A percentile compares a stretch with the other conserved stretches of the same genome.
Conservation (phyloP, 2,329 filamentous ascomycete genomes). For the Talaromyces sp. region DNA sequence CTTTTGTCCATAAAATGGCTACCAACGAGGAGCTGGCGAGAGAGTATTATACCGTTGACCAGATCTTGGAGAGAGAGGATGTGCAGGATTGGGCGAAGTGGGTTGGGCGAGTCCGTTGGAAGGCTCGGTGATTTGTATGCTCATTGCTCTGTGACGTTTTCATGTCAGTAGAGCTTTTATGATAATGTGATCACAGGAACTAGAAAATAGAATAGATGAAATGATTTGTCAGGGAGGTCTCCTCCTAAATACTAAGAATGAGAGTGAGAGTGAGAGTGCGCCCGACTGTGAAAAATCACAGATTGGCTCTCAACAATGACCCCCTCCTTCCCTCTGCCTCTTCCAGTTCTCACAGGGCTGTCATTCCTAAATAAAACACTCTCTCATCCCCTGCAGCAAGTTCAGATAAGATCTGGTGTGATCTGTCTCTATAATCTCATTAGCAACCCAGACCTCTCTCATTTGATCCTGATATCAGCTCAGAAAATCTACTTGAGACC, state of each 20-base stretch:
- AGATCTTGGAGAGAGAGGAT: conserved; percentile 66
- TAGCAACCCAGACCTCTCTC: not conserved
- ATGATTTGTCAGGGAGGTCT: not conserved
- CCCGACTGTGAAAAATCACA: not conserved
- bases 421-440: not conserved
- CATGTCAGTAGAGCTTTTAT: not conserved
- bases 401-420: not conserved
- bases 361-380: not conserved
- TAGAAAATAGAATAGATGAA: not conserved
- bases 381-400: not conserved
- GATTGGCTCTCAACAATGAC: not conserved
- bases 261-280: not conserved
- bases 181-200: not conserved
- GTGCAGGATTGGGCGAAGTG: conserved; percentile 67
- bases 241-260: not conserved
- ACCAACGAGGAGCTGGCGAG: conserved; percentile 73
- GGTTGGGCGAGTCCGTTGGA: conserved; percentile 73
- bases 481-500: not conserved
- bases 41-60: conserved; percentile 68
- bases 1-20: conserved; percentile 72
- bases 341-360: not conserved
- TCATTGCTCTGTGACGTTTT: not conserved
- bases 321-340: not conserved
- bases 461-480: not conserved
- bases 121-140: conserved; percentile 38